Base-by-base conservation (phyloP, 2,329 filamentous ascomycete species). In the Aureobasidium sp. region DNA sequence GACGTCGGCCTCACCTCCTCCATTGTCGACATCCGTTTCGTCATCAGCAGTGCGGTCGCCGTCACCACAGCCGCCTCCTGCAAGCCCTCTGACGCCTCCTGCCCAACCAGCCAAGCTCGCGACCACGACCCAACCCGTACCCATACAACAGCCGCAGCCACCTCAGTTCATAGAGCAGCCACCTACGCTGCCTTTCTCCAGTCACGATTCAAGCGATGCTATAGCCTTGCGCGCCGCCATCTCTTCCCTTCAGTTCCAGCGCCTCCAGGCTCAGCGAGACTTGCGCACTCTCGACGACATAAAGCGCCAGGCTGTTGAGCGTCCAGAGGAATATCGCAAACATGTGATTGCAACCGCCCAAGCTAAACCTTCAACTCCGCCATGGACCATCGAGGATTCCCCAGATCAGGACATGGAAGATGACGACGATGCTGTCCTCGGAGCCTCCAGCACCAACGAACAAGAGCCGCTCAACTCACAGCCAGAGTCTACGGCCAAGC, bases 211-310 rank as follows among this genome's bases (percentile, higher is more conserved):
- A 70, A 86, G 90, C 8, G 93, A 97, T 77, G 91, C 88, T 29
- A 87, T 97, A 63, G 93, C 93, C 5, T 81, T 97, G 63, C 86
- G 88, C 66, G 90, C 89, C 30, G 90, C 92, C 49, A 91, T 97
- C 63, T 88, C 90, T 9, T 86, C 96, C 57, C 79, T 97, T 50
- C 91, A 96, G 76, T 81, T 96, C 66, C 93, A 97, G 77, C 86
- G 86, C 65, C 85, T 87, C 69, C 89, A 88, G 71, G 90, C 90
- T 44, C 78, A 85, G 54, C 82, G 83, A 50, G 92, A 97, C 75
- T 86, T 97, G 57, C 82, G 83, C 67, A 77, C 82, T 0, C 79
- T 97, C 37, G 83, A 86, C 66, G 78, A 79, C 62, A 82, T 90
- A 68, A 93, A 91, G 73, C 78, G 83, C 21, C 84, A 84, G 3